Evolutionary conservation across 1,139 yeast species (phyloP).

Genomic region (Taphrina flavorubra): DNA sequence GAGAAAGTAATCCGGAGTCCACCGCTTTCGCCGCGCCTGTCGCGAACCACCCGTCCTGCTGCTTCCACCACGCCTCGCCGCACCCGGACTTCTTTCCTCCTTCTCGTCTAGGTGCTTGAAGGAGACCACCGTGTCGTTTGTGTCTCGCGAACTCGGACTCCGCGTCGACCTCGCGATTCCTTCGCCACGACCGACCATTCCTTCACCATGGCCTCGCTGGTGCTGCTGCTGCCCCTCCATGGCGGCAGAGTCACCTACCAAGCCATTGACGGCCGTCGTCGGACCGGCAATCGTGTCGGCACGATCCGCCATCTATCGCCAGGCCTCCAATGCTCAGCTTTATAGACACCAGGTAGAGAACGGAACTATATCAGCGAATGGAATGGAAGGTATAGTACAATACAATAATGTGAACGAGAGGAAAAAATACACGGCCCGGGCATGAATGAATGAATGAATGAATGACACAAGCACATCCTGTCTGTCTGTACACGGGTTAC

Average conservation of each 20-base stretch:
- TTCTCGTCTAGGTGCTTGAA: constrained; percentile 1
- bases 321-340: neutral
- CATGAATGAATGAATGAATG: neutral
- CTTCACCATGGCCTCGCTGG: too few relatives aligned
- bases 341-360: neutral
- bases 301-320: neutral
- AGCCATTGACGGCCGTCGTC: constrained; percentile 3
- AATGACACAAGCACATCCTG: neutral
- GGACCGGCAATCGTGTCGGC: constrained; percentile 4
- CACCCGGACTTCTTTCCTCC: too few relatives aligned
- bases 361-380: too few relatives aligned
- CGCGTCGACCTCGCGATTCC: neutral
- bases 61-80: too few relatives aligned
- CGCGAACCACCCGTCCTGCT: neutral
- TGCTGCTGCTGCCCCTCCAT: too few relatives aligned
- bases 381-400: too few relatives aligned
- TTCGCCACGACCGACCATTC: neutral
- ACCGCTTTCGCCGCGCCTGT: neutral
- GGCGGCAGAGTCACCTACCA: neutral
- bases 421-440: neutral
- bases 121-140: constrained; percentile 11
- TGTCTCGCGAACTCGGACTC: constrained; percentile 20
- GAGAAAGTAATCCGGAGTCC: constrained; percentile 34
- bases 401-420: neutral
- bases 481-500: neutral